phyloP scores from a whole-genome alignment of 495 filamentous ascomycete genomes.

The Acidomyces sp. region DNA sequence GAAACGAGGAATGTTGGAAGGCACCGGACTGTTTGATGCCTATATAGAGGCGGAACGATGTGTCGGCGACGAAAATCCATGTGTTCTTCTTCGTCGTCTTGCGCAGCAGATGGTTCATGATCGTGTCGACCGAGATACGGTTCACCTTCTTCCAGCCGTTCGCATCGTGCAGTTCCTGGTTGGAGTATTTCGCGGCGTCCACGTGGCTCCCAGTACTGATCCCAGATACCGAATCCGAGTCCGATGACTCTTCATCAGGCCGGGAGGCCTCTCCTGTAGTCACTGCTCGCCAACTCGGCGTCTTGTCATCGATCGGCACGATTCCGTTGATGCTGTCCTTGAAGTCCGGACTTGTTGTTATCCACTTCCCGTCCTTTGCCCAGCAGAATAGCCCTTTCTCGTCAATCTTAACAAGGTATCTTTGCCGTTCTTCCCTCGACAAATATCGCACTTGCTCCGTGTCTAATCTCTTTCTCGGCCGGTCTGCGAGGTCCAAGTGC shows the following conservation, averaged over 20 bases:
- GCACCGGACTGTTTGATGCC: slow-evolving; percentile 80
- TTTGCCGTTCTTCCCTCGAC: slow-evolving; percentile 29
- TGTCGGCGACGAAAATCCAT: slow-evolving; percentile 88
- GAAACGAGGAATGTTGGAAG: slow-evolving; percentile 83
- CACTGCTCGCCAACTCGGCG: slow-evolving; percentile 35
- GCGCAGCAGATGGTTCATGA: slow-evolving; percentile 59
- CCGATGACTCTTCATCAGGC: slow-evolving; percentile 10
- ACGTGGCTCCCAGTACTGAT: slow-evolving; percentile 21
- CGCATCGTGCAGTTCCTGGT: slow-evolving; percentile 39
- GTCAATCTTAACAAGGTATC: slow-evolving; percentile 31
- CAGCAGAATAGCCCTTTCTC: slow-evolving; percentile 28
- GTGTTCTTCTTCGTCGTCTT: slow-evolving; percentile 62
- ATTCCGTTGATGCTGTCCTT: slow-evolving; percentile 71
- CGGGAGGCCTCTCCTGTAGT: slow-evolving; percentile 6
- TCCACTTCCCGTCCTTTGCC: slow-evolving; percentile 52
- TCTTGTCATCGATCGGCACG: slow-evolving; percentile 49
- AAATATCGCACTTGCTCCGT: slow-evolving; percentile 31
- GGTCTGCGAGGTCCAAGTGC: slow-evolving; percentile 28
- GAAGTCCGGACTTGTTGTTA: slow-evolving; percentile 62
- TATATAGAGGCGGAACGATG: slow-evolving; percentile 72
- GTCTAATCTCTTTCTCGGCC: slow-evolving; percentile 28
- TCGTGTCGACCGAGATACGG: slow-evolving; percentile 52
- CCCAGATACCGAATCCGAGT: slow-evolving; percentile 17
- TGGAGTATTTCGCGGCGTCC: slow-evolving; percentile 37
- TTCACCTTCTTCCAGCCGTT: slow-evolving; percentile 50